Base-by-base conservation (phyloP, 352 stramenopile species). In the Globisporangium spinosum region DNA sequence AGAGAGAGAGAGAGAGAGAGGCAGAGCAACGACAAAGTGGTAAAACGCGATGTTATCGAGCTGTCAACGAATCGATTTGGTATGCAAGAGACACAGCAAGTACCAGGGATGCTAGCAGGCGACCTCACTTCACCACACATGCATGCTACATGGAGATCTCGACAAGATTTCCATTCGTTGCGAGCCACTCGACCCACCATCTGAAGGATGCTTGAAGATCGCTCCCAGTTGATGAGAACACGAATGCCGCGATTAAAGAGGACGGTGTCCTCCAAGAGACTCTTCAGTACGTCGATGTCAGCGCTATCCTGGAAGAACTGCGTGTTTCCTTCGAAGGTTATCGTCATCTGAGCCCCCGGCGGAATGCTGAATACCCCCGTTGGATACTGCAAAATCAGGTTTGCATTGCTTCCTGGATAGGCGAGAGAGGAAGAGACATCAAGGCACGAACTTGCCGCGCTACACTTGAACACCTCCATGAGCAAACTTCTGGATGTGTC, bases 391-490 rank as follows among this genome's bases (percentile, higher is more conserved):
- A 61, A 25, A 13, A 15, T 45, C 56, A 61, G n/a, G 5, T 20
- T 61, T 22, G 56, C 34, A 9, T 47, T 34, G 56, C 5, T 47
- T 20, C 29, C 29, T 20, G 56, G 27, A 20, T 32, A 45, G 15
- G 20, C 27, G 29, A 61, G 34, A 45, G 13, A 34, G 29, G 29
- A 29, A 10, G 56, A 61, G 0, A 17, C 5, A 13, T 27, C 29
- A 17, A 32, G 10, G 20, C 56, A 61, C 29, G 17, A 20, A 15
- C 17, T 61, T 34, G 7, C 9, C 27, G 56, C 32, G 34, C 56
- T 61, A 32, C 27, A 61, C 17, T 61, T 61, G 27, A 61, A 47
- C 17, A 49, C 56, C n/a, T 61, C 56, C 56, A 61, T 61, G 29
- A 61, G 56, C 23, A 61, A n/a, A 47, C 27, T 47, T 7, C 29